Percentiles rank a stretch among this genome's conserved stretches.
Evolutionary conservation across 2,329 filamentous ascomycete genomes (phyloP).

Genomic region (Xenoacremonium recifei): DNA sequence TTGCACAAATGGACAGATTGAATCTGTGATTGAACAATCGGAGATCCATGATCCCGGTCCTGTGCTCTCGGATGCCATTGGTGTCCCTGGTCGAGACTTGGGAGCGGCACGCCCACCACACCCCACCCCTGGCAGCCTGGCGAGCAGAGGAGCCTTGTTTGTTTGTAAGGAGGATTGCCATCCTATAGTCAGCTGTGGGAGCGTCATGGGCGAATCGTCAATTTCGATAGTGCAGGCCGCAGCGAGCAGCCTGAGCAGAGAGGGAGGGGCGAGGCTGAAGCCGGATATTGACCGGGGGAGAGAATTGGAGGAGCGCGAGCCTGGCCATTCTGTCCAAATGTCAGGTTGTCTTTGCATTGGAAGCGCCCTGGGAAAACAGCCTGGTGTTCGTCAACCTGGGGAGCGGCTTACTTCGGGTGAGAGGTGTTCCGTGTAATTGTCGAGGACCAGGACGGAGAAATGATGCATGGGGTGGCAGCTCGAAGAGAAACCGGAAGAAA

Average conservation of each 20-base stretch:
- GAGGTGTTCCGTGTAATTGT: slow-evolving; percentile 12
- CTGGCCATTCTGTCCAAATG: slow-evolving; percentile 6
- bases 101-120: slow-evolving; percentile 15
- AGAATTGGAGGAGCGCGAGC: slow-evolving; percentile 10
- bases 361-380: slow-evolving; percentile 2
- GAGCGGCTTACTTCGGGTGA: slow-evolving; percentile 11
- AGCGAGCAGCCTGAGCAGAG: slow-evolving; percentile 5
- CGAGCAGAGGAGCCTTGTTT: too few relatives aligned
- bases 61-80: slow-evolving; percentile 14
- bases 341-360: slow-evolving; percentile 1
- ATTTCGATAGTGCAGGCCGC: slow-evolving; percentile 5
- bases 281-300: slow-evolving; percentile 19
- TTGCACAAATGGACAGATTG: slow-evolving; percentile 17
- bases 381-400: slow-evolving; percentile 7
- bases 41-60: slow-evolving; percentile 27
- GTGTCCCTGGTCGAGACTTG: slow-evolving; percentile 8
- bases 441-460: slow-evolving; percentile 5
- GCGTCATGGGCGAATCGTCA: slow-evolving; percentile 4
- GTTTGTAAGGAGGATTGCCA: slow-evolving; percentile 3
- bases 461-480: slow-evolving; percentile 13
- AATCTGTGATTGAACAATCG: slow-evolving; percentile 26
- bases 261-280: slow-evolving; percentile 2
- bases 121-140: slow-evolving; percentile 12
- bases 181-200: slow-evolving; percentile 8
- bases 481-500: too few relatives aligned